Conservation (phyloP, 73 alveolate genomes). For the Paramecium biaurelia region DNA sequence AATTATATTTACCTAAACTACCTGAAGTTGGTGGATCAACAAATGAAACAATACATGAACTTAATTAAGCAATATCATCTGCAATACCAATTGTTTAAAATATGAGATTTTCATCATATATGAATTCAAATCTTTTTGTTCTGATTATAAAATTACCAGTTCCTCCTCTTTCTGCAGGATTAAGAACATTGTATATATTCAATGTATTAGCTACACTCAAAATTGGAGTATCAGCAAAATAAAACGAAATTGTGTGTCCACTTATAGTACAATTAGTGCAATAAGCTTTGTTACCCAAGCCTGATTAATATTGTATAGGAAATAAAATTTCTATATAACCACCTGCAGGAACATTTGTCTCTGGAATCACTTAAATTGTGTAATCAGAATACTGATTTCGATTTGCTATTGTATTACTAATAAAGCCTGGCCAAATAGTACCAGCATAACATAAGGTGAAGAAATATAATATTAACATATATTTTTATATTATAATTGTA, state of each 20-base stretch:
- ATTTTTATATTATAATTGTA: background rate
- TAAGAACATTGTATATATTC: constrained; percentile 25
- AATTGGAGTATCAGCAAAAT: constrained; percentile 30
- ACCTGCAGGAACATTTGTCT: constrained; percentile 43
- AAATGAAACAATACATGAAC: constrained; percentile 38
- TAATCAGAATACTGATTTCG: constrained; percentile 13
- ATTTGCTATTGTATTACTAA: constrained; percentile 20
- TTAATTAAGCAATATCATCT: constrained; percentile 11
- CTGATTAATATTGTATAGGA: constrained; percentile 13
- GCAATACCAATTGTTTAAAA: constrained; percentile 56
- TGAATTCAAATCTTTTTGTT: constrained; percentile 50
- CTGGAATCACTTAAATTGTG: constrained; percentile 3
- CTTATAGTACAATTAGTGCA: constrained; percentile 29
- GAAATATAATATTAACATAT: background rate
- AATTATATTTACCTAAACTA: constrained; percentile 41
- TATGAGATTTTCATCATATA: constrained; percentile 53
- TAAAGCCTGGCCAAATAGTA: constrained; percentile 13
- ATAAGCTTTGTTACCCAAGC: background rate
- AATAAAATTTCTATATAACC: constrained; percentile 11
- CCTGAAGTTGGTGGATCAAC: constrained; percentile 60
- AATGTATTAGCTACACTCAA: constrained; percentile 40
- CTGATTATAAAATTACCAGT: constrained; percentile 60
- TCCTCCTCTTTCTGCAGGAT: constrained; percentile 62
- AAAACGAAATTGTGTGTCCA: background rate
- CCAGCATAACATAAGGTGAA: constrained; percentile 35